Base-by-base conservation (phyloP, 306 rosid species). In the Abrus precatorius region DNA sequence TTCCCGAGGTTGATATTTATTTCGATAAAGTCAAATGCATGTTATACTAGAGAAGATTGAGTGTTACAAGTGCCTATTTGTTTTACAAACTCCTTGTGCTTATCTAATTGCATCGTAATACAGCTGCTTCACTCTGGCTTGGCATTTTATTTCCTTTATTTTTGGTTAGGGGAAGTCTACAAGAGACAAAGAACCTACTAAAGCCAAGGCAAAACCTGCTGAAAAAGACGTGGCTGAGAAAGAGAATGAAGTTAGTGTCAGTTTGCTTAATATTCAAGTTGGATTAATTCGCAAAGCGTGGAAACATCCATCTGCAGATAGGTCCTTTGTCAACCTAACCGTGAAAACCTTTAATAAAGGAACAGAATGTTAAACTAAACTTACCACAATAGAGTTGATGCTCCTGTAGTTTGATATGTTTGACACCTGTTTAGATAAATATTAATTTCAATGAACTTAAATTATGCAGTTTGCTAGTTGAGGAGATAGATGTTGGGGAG, bases 291-390 rank as follows among this genome's bases (percentile, higher is more conserved):
- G 90, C 30, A 95, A 93, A 90, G 99, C 98, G 1, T 89, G 97
- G 98, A 95, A 95, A 87, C 99, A 95, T 90, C 98, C 98, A 41
- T 93, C 98, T 65, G 97, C 99, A 45, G 98, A 95, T 77, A 95
- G 98, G 99, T 95, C 56, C 65, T 74, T 69, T n/a, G 20, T 75
- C 63, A 63, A 83, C 49, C 67, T 67, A 13, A 50, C 36, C 9
- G 64, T 27, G 43, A 5, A 72, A 10, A 12, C 27, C 64, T 64
- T 82, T n/a, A 47, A 47, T 76, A 40, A 72, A 30, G 76, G 12
- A 47, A 29, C 38, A 40, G 59, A 76, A 71, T 65, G 41, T 38
- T 55, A 48, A 83, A 50, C 36, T 55, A 48, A 83, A 50, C 36
- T 72, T 32, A 34, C 4, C 40, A 64, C n/a, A 14, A 34, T 20